Base-by-base conservation (phyloP, 208 protist species). In the Wallacemonas rigidus region DNA sequence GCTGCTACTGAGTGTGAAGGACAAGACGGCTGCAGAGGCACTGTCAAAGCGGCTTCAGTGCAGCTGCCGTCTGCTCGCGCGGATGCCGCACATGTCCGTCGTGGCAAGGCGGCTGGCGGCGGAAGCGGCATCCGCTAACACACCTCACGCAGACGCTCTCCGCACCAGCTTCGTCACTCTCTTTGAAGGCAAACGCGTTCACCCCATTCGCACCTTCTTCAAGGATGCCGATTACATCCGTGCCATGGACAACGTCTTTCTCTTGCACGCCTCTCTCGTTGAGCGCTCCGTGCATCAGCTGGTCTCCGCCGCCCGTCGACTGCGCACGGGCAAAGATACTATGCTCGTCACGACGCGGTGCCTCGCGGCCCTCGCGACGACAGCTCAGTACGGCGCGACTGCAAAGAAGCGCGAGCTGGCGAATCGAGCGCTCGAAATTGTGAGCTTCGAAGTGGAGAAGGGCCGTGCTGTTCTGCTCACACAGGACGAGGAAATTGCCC, bases 271-370 rank as follows among this genome's bases (percentile, higher is more conserved):
- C 48, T 91, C 84, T 3, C 60, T 85, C 3, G 70, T 91, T n/a
- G 54, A 45, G 17, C 76, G 38, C 44, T 78, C 73, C 39, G 84
- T 92, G 1, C 72, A 84, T 55, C 67, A 67, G 38, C 82, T 96
- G 9, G 45, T 93, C 7, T 72, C 81, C 3, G 85, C 84, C 11
- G 82, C 88, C 14, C 84, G 71, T 11, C 86, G 89, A 36, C 70
- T 93, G 56, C 81, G 67, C 7, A 90, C 80, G 62, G 92, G 92
- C 35, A 95, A 94, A 72, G 92, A 95, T 55, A 79, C 72, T n/a
- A 43, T 97, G 11, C 67, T 97, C 35, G 71, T 94, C 41, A 90
- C 89, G 1, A 65, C 77, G 43, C 81, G 74, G 58, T 92, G 85
- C 69, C 79, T 97, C 45, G 71, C 83, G 39, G 77, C 78, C 4